These are phyloP conservation scores for Lentinula sp. DNA, from an alignment of 768 basidiomycete species.

Conservation along the genomic window DNA sequence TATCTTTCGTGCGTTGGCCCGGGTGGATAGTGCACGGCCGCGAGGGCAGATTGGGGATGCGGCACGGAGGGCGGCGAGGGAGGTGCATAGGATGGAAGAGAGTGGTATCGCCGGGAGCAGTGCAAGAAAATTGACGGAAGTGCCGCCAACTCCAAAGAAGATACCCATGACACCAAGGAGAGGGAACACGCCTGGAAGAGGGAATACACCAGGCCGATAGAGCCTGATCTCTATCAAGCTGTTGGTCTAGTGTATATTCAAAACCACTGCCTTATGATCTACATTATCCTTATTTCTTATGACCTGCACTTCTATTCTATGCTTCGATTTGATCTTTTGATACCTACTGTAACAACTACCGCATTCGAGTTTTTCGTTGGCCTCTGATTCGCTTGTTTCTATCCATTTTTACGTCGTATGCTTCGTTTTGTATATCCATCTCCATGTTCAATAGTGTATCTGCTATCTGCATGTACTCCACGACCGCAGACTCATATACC, in stretches of 20 bases:
- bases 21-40: conserved; percentile 61
- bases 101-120: conserved; percentile 40
- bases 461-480: not conserved
- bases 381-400: not conserved
- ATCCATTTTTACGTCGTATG: not conserved
- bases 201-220: conserved; percentile 12
- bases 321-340: not conserved
- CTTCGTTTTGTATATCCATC: not conserved
- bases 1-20: conserved; percentile 60
- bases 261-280: not conserved
- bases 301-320: not conserved
- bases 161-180: conserved; percentile 63
- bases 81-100: conserved; percentile 62
- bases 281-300: conserved; percentile 3
- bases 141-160: conserved; percentile 55
- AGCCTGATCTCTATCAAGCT: not conserved
- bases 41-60: conserved; percentile 66
- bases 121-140: conserved; percentile 52
- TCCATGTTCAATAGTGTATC: not conserved
- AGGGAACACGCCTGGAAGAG: conserved; percentile 41
- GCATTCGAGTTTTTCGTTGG: not conserved
- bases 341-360: not conserved
- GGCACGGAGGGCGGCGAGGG: conserved; percentile 60
- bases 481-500: not conserved
- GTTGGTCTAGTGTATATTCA: not conserved